Base-by-base conservation (phyloP, 2,329 filamentous ascomycete genomes). In the Torrubiella hemipterigena region DNA sequence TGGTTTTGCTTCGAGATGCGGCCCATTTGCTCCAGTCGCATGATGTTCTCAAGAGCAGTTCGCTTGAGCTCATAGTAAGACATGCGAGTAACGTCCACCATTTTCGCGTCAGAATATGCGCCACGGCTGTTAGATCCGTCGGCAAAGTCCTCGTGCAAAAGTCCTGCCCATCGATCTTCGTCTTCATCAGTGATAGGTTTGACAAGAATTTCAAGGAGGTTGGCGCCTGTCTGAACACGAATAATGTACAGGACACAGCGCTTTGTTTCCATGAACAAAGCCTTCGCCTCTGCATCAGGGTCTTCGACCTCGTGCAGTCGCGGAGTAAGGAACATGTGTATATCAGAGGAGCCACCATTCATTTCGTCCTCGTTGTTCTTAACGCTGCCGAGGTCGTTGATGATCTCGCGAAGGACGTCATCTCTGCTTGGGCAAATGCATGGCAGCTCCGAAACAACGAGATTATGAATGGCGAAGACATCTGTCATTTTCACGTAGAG, bases 401-500 rank as follows among this genome's bases (percentile, higher is more conserved):
- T 72, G 41, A 95, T 81, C 56, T 96, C 91, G 36, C 84, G 81
- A 34, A 98, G 69, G 37, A 86, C 71, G 51, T 98, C 91, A 42
- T 95, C 89, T 20, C 82, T 75, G 38, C 65, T 72, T 2, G 83
- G 80, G 45, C 84, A 93, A 38, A 96, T 77, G 35, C 67, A 66
- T 5, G 77, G 63, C 29, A 95, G 72, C 44, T 96, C 85, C 16
- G 77, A 68, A 4, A 84, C 78, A 33, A 96, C 72, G 15, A 96
- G 69, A 40, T 80, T 85, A 58, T 98, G 93, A 36, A 98, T 89
- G 29, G 89, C 83, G 53, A 98, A 96, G 35, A 98, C 87, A 52
- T 98, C 91, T 12, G 82, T 74, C 73, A 98, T 89, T 61, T 98
- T 98, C 64, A 98, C 94, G 62, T 96, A 98, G n/a, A 98, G 67